Evolutionary conservation across 2,329 filamentous ascomycete species (phyloP).

Genomic region (Colletotrichum paranaense): DNA sequence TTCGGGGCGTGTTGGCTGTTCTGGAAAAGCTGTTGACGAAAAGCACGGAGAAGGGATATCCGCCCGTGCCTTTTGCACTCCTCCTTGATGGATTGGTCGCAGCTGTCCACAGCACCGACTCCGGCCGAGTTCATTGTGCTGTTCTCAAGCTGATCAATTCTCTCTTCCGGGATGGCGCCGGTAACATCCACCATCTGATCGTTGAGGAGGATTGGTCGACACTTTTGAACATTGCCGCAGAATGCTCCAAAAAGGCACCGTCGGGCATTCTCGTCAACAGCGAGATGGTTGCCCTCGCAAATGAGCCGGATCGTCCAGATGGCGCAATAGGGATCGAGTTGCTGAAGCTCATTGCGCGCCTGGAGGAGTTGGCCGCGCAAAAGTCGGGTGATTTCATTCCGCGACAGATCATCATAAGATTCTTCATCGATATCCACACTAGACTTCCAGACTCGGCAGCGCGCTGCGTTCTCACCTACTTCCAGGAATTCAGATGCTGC

Average conservation of each 20-base stretch:
- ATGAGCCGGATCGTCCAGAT: constrained; percentile 47
- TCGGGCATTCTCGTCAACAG: constrained; percentile 23
- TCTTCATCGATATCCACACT: constrained; percentile 71
- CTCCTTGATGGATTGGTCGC: constrained; percentile 68
- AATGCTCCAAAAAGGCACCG: constrained; percentile 58
- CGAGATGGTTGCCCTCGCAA: constrained; percentile 37
- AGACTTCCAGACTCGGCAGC: constrained; percentile 74
- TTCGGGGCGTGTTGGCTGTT: constrained; percentile 72
- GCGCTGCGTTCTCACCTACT: constrained; percentile 73
- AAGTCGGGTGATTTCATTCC: constrained; percentile 68
- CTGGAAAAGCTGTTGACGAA: constrained; percentile 72
- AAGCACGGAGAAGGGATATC: constrained; percentile 69
- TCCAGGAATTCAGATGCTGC: constrained; percentile 75
- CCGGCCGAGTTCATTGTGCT: constrained; percentile 57
- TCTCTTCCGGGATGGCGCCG: constrained; percentile 64
- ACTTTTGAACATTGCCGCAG: constrained; percentile 68
- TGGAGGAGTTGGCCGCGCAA: constrained; percentile 61
- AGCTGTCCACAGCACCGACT: constrained; percentile 57
- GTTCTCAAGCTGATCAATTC: constrained; percentile 65
- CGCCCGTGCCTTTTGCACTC: constrained; percentile 67
- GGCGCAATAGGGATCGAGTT: constrained; percentile 56
- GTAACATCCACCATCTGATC: constrained; percentile 65
- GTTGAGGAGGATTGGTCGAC: constrained; percentile 75
- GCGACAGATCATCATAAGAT: constrained; percentile 72
- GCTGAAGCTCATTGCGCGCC: constrained; percentile 55